Base-by-base conservation (phyloP, 2,329 filamentous ascomycete genomes). In the Aspergillus pseudotamarii region DNA sequence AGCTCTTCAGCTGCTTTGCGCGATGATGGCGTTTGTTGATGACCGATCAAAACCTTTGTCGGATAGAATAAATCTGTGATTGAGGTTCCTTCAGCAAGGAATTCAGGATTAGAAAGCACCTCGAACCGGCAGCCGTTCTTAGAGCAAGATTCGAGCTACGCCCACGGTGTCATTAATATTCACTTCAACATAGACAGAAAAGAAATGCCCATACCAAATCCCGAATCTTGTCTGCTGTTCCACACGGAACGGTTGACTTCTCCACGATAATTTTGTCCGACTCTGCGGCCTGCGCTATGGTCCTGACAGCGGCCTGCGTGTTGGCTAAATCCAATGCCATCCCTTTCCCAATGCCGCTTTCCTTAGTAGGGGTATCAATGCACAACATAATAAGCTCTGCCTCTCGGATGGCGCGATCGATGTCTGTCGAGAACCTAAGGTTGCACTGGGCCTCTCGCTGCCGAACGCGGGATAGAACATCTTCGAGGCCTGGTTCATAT, bases 321-420 rank as follows among this genome's bases (percentile, higher is more conserved):
- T 87, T 87, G 2, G 86, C 87, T 79, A 93, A 86, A 69, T 94
- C 90, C 12, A 89, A 89, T 0, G 91, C 90, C 65, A 83, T 85
- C 19, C 90, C 91, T 16, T 88, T 87, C 53, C 91, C 91, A 23
- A 86, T 79, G 61, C 91, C 91, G 51, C 84, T 85, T 45, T 81
- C 85, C 79, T 93, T 94, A 46, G 91, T 93, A 2, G 91, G 91
- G 0, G 91, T 94, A 75, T 93, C 92, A 68, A 94, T 91, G 19
- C 89, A 87, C 60, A 94, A 85, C 61, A 94, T 85, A 62, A 94
- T 86, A 48, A 93, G 78, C 72, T 94, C 90, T 14, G 91, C 91
- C 66, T 88, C 85, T 26, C 80, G 76, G 65, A 94, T 91, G 64
- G 82, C 83, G 64, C 78, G 81, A 36, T 83, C 83, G 14, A 92